phyloP scores from a whole-genome alignment of 2,329 filamentous ascomycete genomes.

The Exophiala bonariae region DNA sequence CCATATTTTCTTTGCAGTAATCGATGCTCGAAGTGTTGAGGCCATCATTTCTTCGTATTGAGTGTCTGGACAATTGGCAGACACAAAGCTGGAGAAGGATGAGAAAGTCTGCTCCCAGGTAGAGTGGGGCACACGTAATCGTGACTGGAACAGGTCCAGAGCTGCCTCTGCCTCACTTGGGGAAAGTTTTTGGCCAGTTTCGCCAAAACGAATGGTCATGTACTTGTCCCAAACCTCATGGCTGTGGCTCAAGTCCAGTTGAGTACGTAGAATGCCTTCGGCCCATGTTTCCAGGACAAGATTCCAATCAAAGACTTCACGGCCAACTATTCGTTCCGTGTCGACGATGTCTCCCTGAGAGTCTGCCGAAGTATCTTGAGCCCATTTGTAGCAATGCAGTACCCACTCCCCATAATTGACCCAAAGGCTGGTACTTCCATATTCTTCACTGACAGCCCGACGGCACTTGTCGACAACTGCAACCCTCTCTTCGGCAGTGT shows the following conservation, averaged over 20 bases:
- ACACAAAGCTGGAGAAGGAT: constrained; percentile 60
- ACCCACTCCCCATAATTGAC: constrained; percentile 63
- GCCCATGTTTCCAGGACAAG: constrained; percentile 57
- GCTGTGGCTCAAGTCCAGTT: constrained; percentile 62
- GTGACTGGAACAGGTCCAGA: constrained; percentile 52
- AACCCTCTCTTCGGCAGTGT: constrained; percentile 57
- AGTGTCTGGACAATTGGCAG: constrained; percentile 52
- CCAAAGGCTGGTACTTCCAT: constrained; percentile 62
- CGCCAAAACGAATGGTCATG: constrained; percentile 55
- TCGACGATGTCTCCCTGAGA: constrained; percentile 41
- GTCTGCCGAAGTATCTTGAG: constrained; percentile 39
- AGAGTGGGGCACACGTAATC: constrained; percentile 59
- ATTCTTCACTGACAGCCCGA: constrained; percentile 61
- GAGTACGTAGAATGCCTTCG: constrained; percentile 56
- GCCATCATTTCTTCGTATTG: constrained; percentile 57
- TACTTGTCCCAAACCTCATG: constrained; percentile 63
- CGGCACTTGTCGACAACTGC: constrained; percentile 60
- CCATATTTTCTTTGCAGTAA: constrained; percentile 55
- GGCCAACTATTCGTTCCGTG: constrained; percentile 58
- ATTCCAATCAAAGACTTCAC: constrained; percentile 60
- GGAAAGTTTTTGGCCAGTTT: constrained; percentile 49
- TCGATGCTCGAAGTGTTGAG: constrained; percentile 51
- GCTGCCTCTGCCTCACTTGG: constrained; percentile 51
- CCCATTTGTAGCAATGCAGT: constrained; percentile 55
- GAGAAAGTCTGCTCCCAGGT: constrained; percentile 62